These are phyloP conservation scores for Liriodendron chinense DNA, from an alignment of 164 flowering plant species.

Conservation along the genomic window DNA sequence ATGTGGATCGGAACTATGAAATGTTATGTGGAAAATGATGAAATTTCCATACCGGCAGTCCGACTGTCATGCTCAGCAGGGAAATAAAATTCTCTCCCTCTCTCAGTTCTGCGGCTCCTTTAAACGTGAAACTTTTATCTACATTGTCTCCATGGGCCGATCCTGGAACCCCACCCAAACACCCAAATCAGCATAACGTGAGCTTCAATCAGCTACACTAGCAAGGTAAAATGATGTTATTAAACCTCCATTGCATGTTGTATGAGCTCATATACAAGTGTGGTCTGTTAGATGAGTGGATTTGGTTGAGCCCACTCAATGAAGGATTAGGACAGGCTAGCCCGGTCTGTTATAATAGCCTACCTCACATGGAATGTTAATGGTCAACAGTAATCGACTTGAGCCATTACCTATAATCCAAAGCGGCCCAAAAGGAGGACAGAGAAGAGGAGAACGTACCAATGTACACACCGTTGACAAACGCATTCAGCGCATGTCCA, in stretches of 20 bases:
- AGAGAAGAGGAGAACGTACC: slow-evolving; percentile 37
- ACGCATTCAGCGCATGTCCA: slow-evolving; percentile 74
- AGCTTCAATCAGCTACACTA: not conserved
- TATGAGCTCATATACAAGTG: too few species aligned
- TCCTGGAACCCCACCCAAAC: slow-evolving; percentile 35
- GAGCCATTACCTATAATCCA: not conserved
- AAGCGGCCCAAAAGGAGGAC: not conserved
- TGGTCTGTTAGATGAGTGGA: too few species aligned
- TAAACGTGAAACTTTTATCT: slow-evolving; percentile 56
- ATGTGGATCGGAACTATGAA: not conserved
- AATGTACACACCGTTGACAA: slow-evolving; percentile 64
- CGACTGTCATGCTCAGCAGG: slow-evolving; percentile 55
- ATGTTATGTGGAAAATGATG: not conserved
- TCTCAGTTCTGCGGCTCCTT: slow-evolving; percentile 36
- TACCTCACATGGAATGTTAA: too few species aligned
- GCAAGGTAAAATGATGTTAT: not conserved
- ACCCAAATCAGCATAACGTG: not conserved
- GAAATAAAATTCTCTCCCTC: slow-evolving; percentile 61
- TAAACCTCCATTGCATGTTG: not conserved
- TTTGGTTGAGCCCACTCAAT: too few species aligned
- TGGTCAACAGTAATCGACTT: too few species aligned
- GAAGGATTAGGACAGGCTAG: too few species aligned
- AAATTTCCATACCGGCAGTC: slow-evolving; percentile 58
- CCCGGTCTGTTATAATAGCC: too few species aligned
- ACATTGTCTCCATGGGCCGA: slow-evolving; percentile 60